Conservation (phyloP, 2,329 filamentous ascomycete species). For the Escovopsis weberi region DNA sequence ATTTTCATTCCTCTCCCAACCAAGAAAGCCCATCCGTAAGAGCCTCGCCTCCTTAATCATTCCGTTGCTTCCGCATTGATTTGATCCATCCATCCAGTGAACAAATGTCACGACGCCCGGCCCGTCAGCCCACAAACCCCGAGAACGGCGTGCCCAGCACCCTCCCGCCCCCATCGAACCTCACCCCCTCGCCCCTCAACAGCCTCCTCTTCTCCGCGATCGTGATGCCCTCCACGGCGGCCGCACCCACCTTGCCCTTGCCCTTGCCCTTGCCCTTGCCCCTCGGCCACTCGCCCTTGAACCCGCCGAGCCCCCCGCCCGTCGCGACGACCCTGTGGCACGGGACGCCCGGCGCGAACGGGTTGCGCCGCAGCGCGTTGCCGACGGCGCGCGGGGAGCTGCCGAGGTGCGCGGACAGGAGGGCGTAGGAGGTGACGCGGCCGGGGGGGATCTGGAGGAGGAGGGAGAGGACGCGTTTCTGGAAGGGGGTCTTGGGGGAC, state of each 20-base stretch:
- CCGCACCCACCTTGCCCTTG: too few relatives aligned
- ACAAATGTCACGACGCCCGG: not conserved
- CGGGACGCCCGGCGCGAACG: constrained; percentile 68
- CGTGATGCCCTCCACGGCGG: constrained; percentile 41
- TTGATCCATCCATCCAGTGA: not conserved
- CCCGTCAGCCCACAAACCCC: constrained; percentile 12
- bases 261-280: constrained; percentile 12
- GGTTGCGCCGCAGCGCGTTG: constrained; percentile 62
- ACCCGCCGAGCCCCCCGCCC: constrained; percentile 56
- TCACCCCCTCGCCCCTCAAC: constrained; percentile 48
- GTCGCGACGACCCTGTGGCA: constrained; percentile 71
- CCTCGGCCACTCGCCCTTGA: constrained; percentile 51
- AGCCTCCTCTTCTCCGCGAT: constrained; percentile 49
- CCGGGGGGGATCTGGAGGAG: constrained; percentile 67
- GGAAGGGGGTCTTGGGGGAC: constrained; percentile 35
- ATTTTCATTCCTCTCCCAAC: too few relatives aligned
- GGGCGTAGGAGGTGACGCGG: constrained; percentile 62
- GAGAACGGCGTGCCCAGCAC: constrained; percentile 43
- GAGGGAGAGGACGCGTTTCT: constrained; percentile 52
- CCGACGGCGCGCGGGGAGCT: constrained; percentile 67
- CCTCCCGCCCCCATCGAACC: constrained; percentile 43
- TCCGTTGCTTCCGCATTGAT: too few relatives aligned
- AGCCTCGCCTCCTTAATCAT: not conserved
- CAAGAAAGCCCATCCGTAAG: not conserved
- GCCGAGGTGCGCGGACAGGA: constrained; percentile 50